Evolutionary conservation across 352 stramenopile genomes (phyloP), one percentile per base, ranked within the genome.

Genomic region (Globisporangium uncinulatum): DNA sequence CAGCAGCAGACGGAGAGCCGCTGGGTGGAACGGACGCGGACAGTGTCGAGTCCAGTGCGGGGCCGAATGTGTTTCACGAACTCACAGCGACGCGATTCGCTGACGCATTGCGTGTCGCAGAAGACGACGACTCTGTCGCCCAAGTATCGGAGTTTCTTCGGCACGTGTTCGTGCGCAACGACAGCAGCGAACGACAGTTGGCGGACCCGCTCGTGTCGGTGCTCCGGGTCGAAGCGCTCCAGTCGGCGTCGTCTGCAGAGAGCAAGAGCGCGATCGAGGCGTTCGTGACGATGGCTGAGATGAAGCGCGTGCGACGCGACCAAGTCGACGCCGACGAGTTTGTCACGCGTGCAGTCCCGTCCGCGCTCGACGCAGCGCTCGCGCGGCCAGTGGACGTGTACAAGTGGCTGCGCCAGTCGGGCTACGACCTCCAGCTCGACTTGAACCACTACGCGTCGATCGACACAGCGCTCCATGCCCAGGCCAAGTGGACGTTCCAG

Each of bases 401-500:
- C 36, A 57, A 71, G 51, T 83, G 65, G 65, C 59, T 89, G 45
- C 71, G 74, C 11, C 58, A 59, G 9, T 61, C 61, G 8, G 82
- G 82, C 4, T 87, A 83, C 51, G 82, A 92, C 58, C 60, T 89
- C 13, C 67, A 77, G 50, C 72, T 80, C 8, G 68, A 82, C 31
- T 44, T 66, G 15, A 86, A 69, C 43, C 73, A 88, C 56, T 87
- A 76, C 29, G 42, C 54, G 5, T 75, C 71, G 0, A 20, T 70
- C 17, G 72, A 87, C 34, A 62, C 56, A 32, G 79, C 79, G 7
- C 52, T 77, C 15, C 56, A 67, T 32, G 67, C 75, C 14, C 78
- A 89, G 61, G 54, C 48, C 13, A 85, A 86, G 61, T 92, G 82
- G 82, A 87, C 77, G 15, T 66, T 84, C 51, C 65, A 71, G 20